phyloP scores from a whole-genome alignment of 2,329 filamentous ascomycete genomes.

The Stagonosporopsis tanaceti region DNA sequence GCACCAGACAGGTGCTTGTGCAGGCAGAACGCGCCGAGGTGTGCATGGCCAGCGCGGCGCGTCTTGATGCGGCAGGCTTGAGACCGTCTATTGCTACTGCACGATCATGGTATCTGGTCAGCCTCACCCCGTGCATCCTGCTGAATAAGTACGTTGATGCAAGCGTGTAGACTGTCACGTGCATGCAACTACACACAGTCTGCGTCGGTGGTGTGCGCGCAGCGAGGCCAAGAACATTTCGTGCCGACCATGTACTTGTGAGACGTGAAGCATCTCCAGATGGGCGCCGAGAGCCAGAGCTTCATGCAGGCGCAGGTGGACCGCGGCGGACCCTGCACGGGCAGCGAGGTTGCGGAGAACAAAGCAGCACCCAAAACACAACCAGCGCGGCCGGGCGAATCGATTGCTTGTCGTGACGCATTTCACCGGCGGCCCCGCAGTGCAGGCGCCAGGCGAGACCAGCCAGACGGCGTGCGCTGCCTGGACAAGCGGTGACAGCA shows the following conservation, averaged over 20 bases:
- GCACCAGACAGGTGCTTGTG: neutral
- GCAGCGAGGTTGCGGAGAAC: slow-evolving; percentile 5
- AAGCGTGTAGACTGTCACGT: neutral
- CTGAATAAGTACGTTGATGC: neutral
- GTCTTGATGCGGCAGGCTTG: neutral
- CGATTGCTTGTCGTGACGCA: slow-evolving; percentile 16
- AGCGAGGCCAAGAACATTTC: neutral
- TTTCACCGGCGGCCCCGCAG: slow-evolving; percentile 22
- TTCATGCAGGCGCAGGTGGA: slow-evolving; percentile 13
- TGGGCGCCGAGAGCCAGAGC: slow-evolving; percentile 1
- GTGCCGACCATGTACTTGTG: neutral
- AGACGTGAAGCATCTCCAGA: neutral
- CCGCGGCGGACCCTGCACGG: neutral
- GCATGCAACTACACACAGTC: neutral
- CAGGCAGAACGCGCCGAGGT: neutral
- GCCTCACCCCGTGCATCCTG: too few relatives aligned
- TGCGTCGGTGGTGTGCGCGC: neutral
- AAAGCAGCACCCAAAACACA: slow-evolving; percentile 7
- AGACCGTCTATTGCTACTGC: neutral
- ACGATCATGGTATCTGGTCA: neutral
- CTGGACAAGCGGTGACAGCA: slow-evolving; percentile 13
- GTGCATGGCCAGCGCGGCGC: neutral
- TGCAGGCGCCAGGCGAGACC: slow-evolving; percentile 2
- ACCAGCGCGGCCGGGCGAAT: slow-evolving; percentile 11
- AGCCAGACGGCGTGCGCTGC: slow-evolving; percentile 1